Conservation (phyloP, 2,329 filamentous ascomycete genomes). For the Fusarium begoniae region DNA sequence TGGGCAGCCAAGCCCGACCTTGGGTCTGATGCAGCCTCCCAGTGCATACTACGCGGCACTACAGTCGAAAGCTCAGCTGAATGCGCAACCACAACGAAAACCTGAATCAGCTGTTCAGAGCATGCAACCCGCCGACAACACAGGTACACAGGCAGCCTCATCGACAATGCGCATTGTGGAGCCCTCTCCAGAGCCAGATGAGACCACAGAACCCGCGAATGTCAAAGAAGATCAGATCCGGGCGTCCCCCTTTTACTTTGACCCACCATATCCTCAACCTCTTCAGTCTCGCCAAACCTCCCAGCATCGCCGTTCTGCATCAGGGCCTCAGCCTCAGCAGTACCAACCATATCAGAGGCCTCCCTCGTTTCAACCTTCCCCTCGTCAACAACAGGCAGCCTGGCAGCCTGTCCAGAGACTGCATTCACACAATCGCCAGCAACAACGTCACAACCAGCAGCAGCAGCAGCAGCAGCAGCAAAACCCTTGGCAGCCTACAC, state of each 20-base stretch:
- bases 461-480: slow-evolving; percentile 33
- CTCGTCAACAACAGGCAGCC: slow-evolving; percentile 26
- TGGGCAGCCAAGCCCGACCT: slow-evolving; percentile 55
- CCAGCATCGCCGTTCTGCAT: slow-evolving; percentile 28
- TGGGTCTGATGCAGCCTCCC: slow-evolving; percentile 46
- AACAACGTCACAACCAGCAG: slow-evolving; percentile 28
- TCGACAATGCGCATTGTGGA: slow-evolving; percentile 51
- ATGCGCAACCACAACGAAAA: not conserved
- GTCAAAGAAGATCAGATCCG: slow-evolving; percentile 10
- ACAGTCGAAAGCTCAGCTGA: not conserved
- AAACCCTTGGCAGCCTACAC: slow-evolving; percentile 19
- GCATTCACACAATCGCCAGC: slow-evolving; percentile 30
- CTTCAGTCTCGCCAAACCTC: slow-evolving; percentile 22
- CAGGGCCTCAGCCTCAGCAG: slow-evolving; percentile 14
- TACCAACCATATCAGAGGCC: slow-evolving; percentile 31
- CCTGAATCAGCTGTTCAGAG: slow-evolving; percentile 2
- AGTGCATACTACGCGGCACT: not conserved
- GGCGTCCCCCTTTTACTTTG: slow-evolving; percentile 36
- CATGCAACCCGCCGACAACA: slow-evolving; percentile 27
- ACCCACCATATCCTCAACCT: slow-evolving; percentile 39
- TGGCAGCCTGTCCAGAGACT: slow-evolving; percentile 23
- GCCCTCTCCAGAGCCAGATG: slow-evolving; percentile 46
- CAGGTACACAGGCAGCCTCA: slow-evolving; percentile 40
- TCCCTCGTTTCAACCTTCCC: slow-evolving; percentile 26
- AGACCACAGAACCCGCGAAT: slow-evolving; percentile 24